Evolutionary conservation across 202 grass and related monocot genomes (phyloP).

Genomic region (Brachypodium distachyon): DNA sequence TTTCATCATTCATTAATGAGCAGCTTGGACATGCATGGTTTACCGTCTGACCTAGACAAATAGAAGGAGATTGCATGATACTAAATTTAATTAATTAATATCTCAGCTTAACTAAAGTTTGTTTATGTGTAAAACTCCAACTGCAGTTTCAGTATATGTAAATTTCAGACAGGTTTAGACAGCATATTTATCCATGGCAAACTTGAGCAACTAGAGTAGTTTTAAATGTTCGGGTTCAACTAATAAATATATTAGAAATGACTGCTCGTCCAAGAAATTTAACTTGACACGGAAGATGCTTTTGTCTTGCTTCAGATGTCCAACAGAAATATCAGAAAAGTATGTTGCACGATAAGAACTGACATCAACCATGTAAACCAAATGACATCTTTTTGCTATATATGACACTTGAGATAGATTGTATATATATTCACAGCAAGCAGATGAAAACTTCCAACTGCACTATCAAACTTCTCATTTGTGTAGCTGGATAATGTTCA

Average conservation of each 20-base stretch:
- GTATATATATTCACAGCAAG: constrained; percentile 15
- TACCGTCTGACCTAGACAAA: not conserved
- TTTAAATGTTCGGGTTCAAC: not conserved
- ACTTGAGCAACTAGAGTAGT: not conserved
- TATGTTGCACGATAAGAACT: not conserved
- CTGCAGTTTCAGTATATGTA: not conserved
- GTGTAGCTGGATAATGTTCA: constrained; percentile 25
- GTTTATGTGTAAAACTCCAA: not conserved
- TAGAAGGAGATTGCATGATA: not conserved
- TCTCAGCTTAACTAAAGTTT: not conserved
- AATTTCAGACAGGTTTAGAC: not conserved
- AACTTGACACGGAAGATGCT: not conserved
- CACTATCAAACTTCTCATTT: constrained; percentile 1
- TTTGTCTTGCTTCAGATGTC: constrained; percentile 3
- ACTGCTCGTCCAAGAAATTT: constrained; percentile 13
- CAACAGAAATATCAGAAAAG: not conserved
- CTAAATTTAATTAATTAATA: not conserved
- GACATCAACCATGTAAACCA: constrained; percentile 12
- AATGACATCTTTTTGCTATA: constrained; percentile 24
- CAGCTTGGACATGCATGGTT: not conserved
- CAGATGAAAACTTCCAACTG: constrained; percentile 22
- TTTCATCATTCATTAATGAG: not conserved
- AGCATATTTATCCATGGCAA: not conserved
- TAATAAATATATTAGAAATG: constrained; percentile 10
- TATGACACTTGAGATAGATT: constrained; percentile 1